A percentile compares a stretch with the other conserved stretches of the same genome.
Evolutionary conservation across 2,329 filamentous ascomycete genomes (phyloP).

Genomic region (Diaporthe longicolla): DNA sequence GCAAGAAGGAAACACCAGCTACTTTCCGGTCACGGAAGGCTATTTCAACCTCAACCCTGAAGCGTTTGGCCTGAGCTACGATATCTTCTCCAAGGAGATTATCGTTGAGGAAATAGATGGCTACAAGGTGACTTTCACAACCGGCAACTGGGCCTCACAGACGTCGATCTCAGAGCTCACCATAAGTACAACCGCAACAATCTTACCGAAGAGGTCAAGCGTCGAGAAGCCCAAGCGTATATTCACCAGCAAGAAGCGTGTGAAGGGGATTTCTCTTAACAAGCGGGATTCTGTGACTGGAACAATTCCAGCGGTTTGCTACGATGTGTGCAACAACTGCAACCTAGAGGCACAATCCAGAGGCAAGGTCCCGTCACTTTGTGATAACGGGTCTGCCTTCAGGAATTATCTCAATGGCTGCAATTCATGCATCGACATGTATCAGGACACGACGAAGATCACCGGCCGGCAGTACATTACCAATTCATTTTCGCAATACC

Average conservation of each 20-base stretch:
- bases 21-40: slow-evolving; percentile 65
- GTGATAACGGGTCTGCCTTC: slow-evolving; percentile 60
- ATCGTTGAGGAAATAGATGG: slow-evolving; percentile 54
- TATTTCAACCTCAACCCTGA: slow-evolving; percentile 77
- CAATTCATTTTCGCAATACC: slow-evolving; percentile 59
- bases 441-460: slow-evolving; percentile 48
- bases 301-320: slow-evolving; percentile 65
- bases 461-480: slow-evolving; percentile 53
- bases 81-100: slow-evolving; percentile 68
- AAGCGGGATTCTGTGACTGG: slow-evolving; percentile 56
- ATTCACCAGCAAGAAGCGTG: slow-evolving; percentile 36
- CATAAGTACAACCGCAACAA: slow-evolving; percentile 35
- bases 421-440: slow-evolving; percentile 55
- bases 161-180: slow-evolving; percentile 60
- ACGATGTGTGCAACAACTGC: slow-evolving; percentile 64
- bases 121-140: slow-evolving; percentile 61
- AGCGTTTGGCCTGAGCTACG: slow-evolving; percentile 74
- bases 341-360: slow-evolving; percentile 59
- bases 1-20: slow-evolving; percentile 60
- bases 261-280: slow-evolving; percentile 44
- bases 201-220: slow-evolving; percentile 38
- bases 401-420: slow-evolving; percentile 54
- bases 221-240: slow-evolving; percentile 42
- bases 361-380: slow-evolving; percentile 65
- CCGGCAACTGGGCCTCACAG: slow-evolving; percentile 70